These are phyloP conservation scores for Nannochloropsis oceanica DNA, from an alignment of 108 stramenopile species.

Conservation along the genomic window DNA sequence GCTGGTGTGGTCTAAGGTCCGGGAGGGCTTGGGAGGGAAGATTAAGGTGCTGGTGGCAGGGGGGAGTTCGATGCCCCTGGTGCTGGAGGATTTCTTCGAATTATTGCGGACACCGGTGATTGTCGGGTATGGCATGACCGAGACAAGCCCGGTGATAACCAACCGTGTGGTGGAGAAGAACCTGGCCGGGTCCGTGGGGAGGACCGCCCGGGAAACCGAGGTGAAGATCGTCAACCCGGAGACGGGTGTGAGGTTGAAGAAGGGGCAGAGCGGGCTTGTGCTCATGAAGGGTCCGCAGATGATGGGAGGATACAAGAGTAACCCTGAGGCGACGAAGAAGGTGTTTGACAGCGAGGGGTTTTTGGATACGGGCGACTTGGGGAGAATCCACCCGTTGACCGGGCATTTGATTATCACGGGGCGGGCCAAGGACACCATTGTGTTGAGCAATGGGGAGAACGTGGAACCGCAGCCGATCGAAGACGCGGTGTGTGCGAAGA, in stretches of 20 bases:
- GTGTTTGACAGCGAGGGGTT: slow-evolving; percentile 62
- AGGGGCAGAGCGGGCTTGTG: slow-evolving; percentile 35
- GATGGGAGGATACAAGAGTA: slow-evolving; percentile 76
- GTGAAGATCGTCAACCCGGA: slow-evolving; percentile 54
- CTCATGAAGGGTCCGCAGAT: slow-evolving; percentile 65
- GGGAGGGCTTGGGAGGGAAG: slow-evolving; percentile 74
- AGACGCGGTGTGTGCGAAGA: slow-evolving; percentile 40
- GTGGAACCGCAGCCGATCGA: slow-evolving; percentile 45
- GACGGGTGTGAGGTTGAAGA: slow-evolving; percentile 2
- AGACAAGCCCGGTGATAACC: slow-evolving; percentile 58
- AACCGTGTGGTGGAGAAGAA: slow-evolving; percentile 54
- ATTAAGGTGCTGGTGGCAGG: slow-evolving; percentile 63
- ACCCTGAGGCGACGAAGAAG: slow-evolving; percentile 55
- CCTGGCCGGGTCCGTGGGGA: slow-evolving; percentile 62
- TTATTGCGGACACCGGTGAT: slow-evolving; percentile 32
- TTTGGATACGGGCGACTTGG: slow-evolving; percentile 81
- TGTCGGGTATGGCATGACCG: slow-evolving; percentile 81
- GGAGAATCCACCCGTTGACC: slow-evolving; percentile 63
- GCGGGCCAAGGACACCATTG: slow-evolving; percentile 76
- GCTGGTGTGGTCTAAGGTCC: slow-evolving; percentile 72
- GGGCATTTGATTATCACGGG: slow-evolving; percentile 73
- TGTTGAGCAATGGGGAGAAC: slow-evolving; percentile 77
- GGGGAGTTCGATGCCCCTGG: slow-evolving; percentile 68
- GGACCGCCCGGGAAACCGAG: slow-evolving; percentile 53
- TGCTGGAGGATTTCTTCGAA: slow-evolving; percentile 42